Evolutionary conservation across 2,329 filamentous ascomycete species (phyloP).

Genomic region (Elsinoe perseae): DNA sequence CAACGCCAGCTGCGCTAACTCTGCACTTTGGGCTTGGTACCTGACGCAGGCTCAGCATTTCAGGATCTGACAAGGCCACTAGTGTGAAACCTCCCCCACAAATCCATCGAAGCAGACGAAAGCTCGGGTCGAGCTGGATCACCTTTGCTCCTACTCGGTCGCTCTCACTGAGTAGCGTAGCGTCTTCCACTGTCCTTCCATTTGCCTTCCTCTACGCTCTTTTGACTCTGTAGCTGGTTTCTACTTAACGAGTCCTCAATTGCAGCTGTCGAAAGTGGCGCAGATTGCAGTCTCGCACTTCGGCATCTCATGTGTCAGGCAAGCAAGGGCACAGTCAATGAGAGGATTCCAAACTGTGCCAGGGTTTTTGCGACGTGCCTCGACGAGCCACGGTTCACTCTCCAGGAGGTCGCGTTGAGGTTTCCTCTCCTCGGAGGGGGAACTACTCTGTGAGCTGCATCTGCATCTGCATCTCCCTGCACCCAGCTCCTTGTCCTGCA

Average conservation of each 20-base stretch:
- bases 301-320: neutral
- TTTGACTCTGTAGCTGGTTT: neutral
- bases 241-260: constrained; percentile 1
- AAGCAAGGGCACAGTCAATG: constrained; percentile 4
- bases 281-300: neutral
- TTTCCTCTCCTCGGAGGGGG: neutral
- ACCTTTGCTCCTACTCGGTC: neutral
- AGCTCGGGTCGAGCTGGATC: neutral
- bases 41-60: constrained; percentile 12
- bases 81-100: constrained; percentile 13
- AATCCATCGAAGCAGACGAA: neutral
- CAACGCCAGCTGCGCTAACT: too few species aligned
- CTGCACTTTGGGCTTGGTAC: constrained; percentile 2
- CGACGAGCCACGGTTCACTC: neutral
- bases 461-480: neutral
- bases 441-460: neutral
- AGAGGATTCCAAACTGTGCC: constrained; percentile 3
- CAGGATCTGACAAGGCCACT: constrained; percentile 5
- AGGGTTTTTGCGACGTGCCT: constrained; percentile 14
- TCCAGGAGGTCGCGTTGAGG: neutral
- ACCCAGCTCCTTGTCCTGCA: constrained; percentile 1
- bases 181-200: constrained; percentile 5
- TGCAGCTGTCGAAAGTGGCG: neutral
- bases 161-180: neutral
- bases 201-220: neutral